phyloP scores from a whole-genome alignment of 192 early-diverging fungal species.

The Chytriomyces sp. region DNA sequence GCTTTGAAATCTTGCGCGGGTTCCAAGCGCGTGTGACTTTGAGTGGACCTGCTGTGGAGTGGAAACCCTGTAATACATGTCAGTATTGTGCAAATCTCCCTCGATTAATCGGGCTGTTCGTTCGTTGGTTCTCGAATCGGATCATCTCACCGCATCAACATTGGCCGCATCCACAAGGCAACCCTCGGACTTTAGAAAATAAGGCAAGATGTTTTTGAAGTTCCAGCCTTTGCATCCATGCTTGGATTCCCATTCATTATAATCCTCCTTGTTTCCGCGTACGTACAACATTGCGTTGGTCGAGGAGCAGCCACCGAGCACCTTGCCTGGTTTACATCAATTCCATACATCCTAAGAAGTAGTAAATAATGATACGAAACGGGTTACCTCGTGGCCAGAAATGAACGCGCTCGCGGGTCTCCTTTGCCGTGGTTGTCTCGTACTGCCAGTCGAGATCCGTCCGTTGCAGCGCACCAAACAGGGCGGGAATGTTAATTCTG shows the following conservation, averaged over 20 bases:
- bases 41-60: background rate
- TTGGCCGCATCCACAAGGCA: background rate
- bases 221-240: slow-evolving; percentile 27
- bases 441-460: slow-evolving; percentile 20
- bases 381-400: slow-evolving; percentile 18
- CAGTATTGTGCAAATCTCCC: too few relatives aligned
- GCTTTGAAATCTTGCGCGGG: background rate
- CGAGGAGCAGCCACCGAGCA: slow-evolving; percentile 17
- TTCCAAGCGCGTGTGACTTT: slow-evolving; percentile 11
- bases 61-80: slow-evolving; percentile 32
- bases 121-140: too few relatives aligned
- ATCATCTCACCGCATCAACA: slow-evolving; percentile 10
- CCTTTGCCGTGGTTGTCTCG: background rate
- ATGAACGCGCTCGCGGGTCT: background rate
- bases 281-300: slow-evolving; percentile 26
- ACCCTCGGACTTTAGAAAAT: slow-evolving; percentile 25
- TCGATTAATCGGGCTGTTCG: too few relatives aligned
- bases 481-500: slow-evolving; percentile 26
- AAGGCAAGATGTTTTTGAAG: slow-evolving; percentile 18
- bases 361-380: background rate
- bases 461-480: slow-evolving; percentile 15
- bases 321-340: background rate
- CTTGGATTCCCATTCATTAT: slow-evolving; percentile 11
- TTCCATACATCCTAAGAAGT: background rate
- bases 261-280: slow-evolving; percentile 22